Percentiles rank a stretch among this genome's conserved stretches.
phyloP scores from a whole-genome alignment of 805 yeast species.

The Barnettozyma californica region DNA sequence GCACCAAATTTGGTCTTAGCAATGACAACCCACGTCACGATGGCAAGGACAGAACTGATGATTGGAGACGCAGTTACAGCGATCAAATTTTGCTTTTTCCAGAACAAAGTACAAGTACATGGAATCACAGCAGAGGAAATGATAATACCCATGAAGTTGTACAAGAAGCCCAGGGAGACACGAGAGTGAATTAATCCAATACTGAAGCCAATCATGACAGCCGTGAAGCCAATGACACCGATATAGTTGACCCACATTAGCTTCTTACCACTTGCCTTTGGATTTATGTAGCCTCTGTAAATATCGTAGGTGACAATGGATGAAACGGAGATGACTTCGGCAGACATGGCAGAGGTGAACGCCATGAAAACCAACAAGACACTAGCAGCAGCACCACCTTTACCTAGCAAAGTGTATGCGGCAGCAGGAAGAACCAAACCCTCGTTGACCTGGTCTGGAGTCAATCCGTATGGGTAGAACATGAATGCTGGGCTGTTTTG shows the following conservation, averaged over 20 bases:
- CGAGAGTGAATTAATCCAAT: slow-evolving; percentile 79
- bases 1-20: slow-evolving; percentile 39
- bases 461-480: slow-evolving; percentile 64
- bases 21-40: slow-evolving; percentile 60
- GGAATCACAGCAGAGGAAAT: slow-evolving; percentile 86
- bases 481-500: slow-evolving; percentile 72
- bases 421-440: slow-evolving; percentile 68
- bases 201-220: slow-evolving; percentile 75
- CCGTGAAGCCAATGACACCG: slow-evolving; percentile 33
- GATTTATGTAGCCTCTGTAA: slow-evolving; percentile 75
- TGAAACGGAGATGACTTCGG: slow-evolving; percentile 85
- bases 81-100: slow-evolving; percentile 54
- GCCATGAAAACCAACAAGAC: slow-evolving; percentile 84
- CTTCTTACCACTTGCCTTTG: slow-evolving; percentile 68
- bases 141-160: slow-evolving; percentile 85
- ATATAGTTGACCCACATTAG: slow-evolving; percentile 41
- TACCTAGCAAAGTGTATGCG: slow-evolving; percentile 80
- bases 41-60: slow-evolving; percentile 67
- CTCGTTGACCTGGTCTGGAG: slow-evolving; percentile 66
- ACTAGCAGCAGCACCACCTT: slow-evolving; percentile 83
- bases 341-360: slow-evolving; percentile 87
- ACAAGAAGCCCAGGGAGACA: slow-evolving; percentile 81
- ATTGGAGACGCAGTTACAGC: slow-evolving; percentile 79
- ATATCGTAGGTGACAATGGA: slow-evolving; percentile 83
- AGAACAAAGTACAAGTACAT: slow-evolving; percentile 57